Evolutionary conservation across 2,329 filamentous ascomycete genomes (phyloP).

Genomic region (Alternaria solani): DNA sequence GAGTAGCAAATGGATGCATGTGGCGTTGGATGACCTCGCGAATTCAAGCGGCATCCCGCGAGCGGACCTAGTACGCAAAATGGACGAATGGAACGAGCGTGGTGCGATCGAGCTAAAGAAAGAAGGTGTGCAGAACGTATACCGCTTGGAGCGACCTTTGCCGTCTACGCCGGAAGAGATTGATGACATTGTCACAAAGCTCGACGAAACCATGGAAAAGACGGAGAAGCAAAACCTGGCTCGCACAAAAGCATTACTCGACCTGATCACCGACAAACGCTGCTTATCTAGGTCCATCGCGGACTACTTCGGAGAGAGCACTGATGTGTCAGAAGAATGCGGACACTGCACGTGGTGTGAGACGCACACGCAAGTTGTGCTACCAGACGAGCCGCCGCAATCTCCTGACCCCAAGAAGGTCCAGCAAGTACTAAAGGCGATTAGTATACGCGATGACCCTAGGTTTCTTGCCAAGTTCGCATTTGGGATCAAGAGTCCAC

Average conservation of each 20-base stretch:
- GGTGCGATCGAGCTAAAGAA: constrained; percentile 62
- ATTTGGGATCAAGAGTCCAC: constrained; percentile 68
- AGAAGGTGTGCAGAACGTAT: constrained; percentile 63
- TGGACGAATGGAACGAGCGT: constrained; percentile 63
- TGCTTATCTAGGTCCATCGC: constrained; percentile 65
- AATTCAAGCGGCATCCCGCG: constrained; percentile 50
- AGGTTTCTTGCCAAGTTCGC: constrained; percentile 67
- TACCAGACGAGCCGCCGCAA: constrained; percentile 53
- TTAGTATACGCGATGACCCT: constrained; percentile 63
- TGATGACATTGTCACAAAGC: constrained; percentile 54
- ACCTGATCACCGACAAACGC: constrained; percentile 60
- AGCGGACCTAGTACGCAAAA: constrained; percentile 60
- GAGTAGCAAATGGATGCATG: constrained; percentile 53
- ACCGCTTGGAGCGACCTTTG: constrained; percentile 59
- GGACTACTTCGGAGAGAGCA: constrained; percentile 65
- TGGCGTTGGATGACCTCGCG: constrained; percentile 60
- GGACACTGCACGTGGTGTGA: constrained; percentile 64
- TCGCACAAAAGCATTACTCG: constrained; percentile 60
- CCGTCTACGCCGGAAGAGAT: constrained; percentile 56
- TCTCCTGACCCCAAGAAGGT: constrained; percentile 55
- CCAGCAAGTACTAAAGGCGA: constrained; percentile 54
- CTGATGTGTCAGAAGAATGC: constrained; percentile 56
- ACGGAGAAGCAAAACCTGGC: constrained; percentile 64
- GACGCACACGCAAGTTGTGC: constrained; percentile 40
- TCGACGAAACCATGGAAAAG: constrained; percentile 61